Evolutionary conservation across 2,329 filamentous ascomycete species (phyloP).

Genomic region (Aspergillus fischeri): DNA sequence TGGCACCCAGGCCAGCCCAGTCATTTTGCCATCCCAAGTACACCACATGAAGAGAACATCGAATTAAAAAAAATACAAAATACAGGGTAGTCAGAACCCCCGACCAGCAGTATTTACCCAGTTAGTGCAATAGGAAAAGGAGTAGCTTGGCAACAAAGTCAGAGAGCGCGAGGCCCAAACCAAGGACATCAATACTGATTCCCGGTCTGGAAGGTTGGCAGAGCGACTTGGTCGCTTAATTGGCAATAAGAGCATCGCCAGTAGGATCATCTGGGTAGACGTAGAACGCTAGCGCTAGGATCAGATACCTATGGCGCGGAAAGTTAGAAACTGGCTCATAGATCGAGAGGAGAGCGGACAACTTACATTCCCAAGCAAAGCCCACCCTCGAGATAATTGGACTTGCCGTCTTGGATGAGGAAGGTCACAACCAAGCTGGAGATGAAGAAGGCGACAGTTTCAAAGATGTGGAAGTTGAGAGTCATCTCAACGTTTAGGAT

Average conservation of each 20-base stretch:
- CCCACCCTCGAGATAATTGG: conserved; percentile 77
- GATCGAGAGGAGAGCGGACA: neutral
- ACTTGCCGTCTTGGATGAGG: conserved; percentile 75
- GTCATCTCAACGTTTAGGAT: conserved; percentile 69
- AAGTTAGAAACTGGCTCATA: conserved; percentile 2
- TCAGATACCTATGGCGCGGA: conserved; percentile 33
- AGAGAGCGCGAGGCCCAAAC: neutral
- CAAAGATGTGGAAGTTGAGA: conserved; percentile 74
- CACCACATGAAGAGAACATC: neutral
- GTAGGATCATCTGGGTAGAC: conserved; percentile 44
- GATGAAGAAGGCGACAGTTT: conserved; percentile 73
- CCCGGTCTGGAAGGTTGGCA: neutral
- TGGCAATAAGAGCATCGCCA: conserved; percentile 12
- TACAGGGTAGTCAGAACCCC: neutral
- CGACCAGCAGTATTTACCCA: conserved; percentile 12
- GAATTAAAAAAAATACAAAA: neutral
- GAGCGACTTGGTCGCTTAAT: conserved; percentile 1
- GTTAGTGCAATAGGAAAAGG: neutral
- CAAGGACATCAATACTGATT: neutral
- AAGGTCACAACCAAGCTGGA: conserved; percentile 69
- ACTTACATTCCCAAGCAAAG: conserved; percentile 60
- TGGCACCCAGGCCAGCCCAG: too few relatives aligned
- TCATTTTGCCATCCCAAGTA: neutral
- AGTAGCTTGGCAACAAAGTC: neutral
- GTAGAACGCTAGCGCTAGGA: conserved; percentile 47